A percentile compares a stretch with the other conserved stretches of the same genome.
These are phyloP conservation scores for Alternaria alternata DNA, from an alignment of 2,329 filamentous ascomycete species.

Conservation along the genomic window DNA sequence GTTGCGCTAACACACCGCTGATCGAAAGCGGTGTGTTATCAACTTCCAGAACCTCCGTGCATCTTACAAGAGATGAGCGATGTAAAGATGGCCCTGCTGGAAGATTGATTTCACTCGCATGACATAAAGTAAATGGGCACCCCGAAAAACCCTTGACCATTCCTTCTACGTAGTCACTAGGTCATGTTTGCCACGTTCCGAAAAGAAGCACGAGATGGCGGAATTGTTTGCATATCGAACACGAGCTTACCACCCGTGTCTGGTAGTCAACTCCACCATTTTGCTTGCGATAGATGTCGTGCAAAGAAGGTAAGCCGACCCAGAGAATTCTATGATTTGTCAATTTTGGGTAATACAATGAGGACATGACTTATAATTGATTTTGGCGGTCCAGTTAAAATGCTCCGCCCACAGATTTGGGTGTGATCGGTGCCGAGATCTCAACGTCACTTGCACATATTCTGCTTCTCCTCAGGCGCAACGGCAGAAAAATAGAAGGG, in stretches of 20 bases:
- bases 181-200: neutral
- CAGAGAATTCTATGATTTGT: neutral
- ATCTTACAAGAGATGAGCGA: neutral
- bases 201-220: slow-evolving; percentile 3
- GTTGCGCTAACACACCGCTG: neutral
- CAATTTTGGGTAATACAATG: neutral
- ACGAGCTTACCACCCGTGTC: neutral
- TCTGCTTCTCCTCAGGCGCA: neutral
- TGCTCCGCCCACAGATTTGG: neutral
- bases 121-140: fast-evolving
- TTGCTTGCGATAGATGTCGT: neutral
- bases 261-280: neutral
- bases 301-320: neutral
- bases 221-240: neutral
- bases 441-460: neutral
- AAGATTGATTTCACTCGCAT: neutral
- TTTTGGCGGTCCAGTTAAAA: neutral
- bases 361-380: neutral
- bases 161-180: neutral
- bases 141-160: neutral
- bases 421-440: neutral
- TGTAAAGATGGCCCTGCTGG: neutral
- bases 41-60: neutral
- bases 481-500: neutral
- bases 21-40: neutral